Percentiles rank a stretch among this genome's conserved stretches.
Conservation (phyloP, 495 filamentous ascomycete genomes). For the Bacidia gigantensis region DNA sequence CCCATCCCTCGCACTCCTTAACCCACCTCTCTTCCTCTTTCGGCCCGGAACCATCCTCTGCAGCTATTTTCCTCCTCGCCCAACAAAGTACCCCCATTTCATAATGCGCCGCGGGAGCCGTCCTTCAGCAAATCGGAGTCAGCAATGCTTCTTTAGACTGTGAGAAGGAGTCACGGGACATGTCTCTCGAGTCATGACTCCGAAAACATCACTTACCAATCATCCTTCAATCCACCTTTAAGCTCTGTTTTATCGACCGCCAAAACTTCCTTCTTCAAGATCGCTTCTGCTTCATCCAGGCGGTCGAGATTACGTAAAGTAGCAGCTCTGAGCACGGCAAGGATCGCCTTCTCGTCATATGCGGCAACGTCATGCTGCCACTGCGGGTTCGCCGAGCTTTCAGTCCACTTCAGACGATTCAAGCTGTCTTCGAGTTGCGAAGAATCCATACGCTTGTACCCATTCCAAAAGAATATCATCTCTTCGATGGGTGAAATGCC, state of each 20-base stretch:
- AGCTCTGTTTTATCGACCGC: conserved; percentile 51
- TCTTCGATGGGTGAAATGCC: conserved; percentile 76
- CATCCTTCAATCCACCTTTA: conserved; percentile 62
- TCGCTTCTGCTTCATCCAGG: conserved; percentile 46
- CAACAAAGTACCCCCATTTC: conserved; percentile 77
- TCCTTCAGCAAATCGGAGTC: too few relatives aligned
- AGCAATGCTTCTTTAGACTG: too few relatives aligned
- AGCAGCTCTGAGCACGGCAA: conserved; percentile 51
- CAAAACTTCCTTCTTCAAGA: conserved; percentile 47
- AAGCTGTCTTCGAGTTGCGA: conserved; percentile 52
- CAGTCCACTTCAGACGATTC: conserved; percentile 49
- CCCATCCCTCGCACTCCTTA: conserved; percentile 52
- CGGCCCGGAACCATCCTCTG: conserved; percentile 17
- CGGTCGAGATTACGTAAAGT: conserved; percentile 48
- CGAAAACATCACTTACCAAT: too few relatives aligned
- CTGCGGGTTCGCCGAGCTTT: conserved; percentile 36
- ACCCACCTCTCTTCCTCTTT: conserved; percentile 39
- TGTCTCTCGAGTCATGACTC: too few relatives aligned
- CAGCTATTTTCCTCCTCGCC: conserved; percentile 36
- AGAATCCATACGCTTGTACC: conserved; percentile 59
- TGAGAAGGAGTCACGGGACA: too few relatives aligned
- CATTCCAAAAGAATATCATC: conserved; percentile 94
- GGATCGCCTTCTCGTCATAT: conserved; percentile 62
- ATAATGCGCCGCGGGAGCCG: conserved; percentile 66
- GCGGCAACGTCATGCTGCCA: conserved; percentile 41